phyloP scores from a whole-genome alignment of 306 rosid species.

The Cyamopsis tetragonoloba region DNA sequence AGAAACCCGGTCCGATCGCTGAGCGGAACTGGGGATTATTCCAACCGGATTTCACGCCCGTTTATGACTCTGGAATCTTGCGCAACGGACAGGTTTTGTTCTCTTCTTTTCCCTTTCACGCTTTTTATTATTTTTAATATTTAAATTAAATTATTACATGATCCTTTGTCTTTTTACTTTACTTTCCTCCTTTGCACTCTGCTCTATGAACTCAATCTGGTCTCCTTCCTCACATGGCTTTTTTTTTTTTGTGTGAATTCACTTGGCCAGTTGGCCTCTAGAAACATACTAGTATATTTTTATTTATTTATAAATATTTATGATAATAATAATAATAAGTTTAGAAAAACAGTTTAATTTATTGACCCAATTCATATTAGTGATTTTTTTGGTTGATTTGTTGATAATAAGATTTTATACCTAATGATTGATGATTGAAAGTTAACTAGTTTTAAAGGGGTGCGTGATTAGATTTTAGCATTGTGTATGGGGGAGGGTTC shows the following conservation, averaged over 20 bases:
- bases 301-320: no score
- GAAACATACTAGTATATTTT: no score
- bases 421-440: no score
- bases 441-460: no score
- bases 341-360: no score
- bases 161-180: not conserved
- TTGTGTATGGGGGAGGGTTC: no score
- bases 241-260: no score
- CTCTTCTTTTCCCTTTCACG: not conserved
- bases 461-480: no score
- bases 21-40: constrained; percentile 88
- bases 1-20: constrained; percentile 82
- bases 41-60: constrained; percentile 68
- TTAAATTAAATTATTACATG: not conserved
- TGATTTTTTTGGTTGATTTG: no score
- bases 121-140: not conserved
- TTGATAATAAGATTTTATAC: no score
- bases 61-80: constrained; percentile 61
- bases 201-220: not conserved
- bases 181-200: not conserved
- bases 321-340: no score
- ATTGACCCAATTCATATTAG: no score
- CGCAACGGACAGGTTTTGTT: constrained; percentile 40
- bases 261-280: not conserved
- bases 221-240: not conserved